Evolutionary conservation across 345 rosid genomes (phyloP), one percentile per base, ranked within the genome.

Genomic region (Pistacia atlantica): DNA sequence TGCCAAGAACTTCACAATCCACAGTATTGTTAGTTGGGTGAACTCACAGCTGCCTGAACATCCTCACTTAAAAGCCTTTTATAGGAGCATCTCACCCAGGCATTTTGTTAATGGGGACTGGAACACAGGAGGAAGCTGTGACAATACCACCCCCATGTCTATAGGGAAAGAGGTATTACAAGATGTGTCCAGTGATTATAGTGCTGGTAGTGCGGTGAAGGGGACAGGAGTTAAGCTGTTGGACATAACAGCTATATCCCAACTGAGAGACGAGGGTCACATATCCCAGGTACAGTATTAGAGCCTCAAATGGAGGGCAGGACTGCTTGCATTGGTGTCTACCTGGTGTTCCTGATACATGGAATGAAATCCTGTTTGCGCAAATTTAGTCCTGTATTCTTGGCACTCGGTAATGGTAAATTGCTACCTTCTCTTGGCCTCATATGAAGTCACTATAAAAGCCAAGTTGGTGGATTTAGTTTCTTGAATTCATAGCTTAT

Each of bases 91-190:
- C 75, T 91, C 97, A 0, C 95, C 97, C 4, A 84, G 96, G 80
- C 96, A 93, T 87, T 93, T 91, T 72, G 87, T 80, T 16, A 88
- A 91, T 8, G 97, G 97, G 48, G 97, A 91, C 58, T 93, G 97
- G 97, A 91, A 93, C 79, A 93, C 90, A 0, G 97, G 96, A 73
- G 97, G 96, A 59, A 93, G 94, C 84, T 93, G 96, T 72, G 78
- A 91, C 83, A 91, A 91, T 74, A 89, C 94, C 3, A 79, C 77
- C 20, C 97, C 97, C 3, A 84, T 90, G 94, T 90, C 96, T 11
- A 60, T 89, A 1, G 97, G 96, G 13, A 93, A 85, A 84, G 94
- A 89, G 79, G 75, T 93, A 48, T 18, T 83, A 75, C 91, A 87
- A 75, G 94, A 91, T 71, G 89, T 86, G 77, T 87, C 95, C 0